These are phyloP conservation scores for Patellaria atrata DNA, from an alignment of 495 filamentous ascomycete species.

Conservation along the genomic window DNA sequence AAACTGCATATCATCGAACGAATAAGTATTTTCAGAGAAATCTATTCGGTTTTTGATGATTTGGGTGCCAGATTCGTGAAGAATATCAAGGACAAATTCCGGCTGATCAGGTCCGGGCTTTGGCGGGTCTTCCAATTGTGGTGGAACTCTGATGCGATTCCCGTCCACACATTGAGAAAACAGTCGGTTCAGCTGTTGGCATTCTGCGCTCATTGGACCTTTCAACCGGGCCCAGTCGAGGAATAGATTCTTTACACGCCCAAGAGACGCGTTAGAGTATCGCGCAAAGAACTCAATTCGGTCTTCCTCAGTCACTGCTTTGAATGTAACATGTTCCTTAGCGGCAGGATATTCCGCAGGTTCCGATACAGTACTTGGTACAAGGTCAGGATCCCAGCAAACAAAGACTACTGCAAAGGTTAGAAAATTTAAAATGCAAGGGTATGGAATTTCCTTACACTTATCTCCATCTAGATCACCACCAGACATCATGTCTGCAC, in stretches of 20 bases:
- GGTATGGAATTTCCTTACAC: conserved; percentile 25
- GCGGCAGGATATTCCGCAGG: conserved; percentile 34
- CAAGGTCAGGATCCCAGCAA: conserved; percentile 36
- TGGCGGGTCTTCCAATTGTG: conserved; percentile 29
- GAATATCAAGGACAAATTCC: conserved; percentile 34
- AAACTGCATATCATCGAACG: conserved; percentile 28
- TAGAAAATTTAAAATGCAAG: not conserved
- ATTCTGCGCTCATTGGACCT: conserved; percentile 33
- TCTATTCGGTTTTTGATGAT: not conserved
- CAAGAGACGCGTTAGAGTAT: conserved; percentile 35
- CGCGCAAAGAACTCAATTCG: conserved; percentile 34
- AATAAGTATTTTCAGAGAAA: conserved; percentile 9
- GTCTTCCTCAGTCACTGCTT: conserved; percentile 32
- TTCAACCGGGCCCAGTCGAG: conserved; percentile 35
- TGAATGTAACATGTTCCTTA: conserved; percentile 32
- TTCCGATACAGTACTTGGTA: conserved; percentile 31
- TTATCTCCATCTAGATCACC: conserved; percentile 39
- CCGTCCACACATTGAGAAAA: conserved; percentile 39
- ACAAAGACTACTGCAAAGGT: conserved; percentile 32
- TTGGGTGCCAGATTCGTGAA: conserved; percentile 28
- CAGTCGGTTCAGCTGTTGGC: conserved; percentile 39
- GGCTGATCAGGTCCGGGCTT: conserved; percentile 12
- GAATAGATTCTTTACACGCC: conserved; percentile 36
- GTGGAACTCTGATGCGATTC: conserved; percentile 34
- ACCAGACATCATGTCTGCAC: conserved; percentile 40